A percentile compares a stretch with the other conserved stretches of the same genome.
Evolutionary conservation across 768 basidiomycete species (phyloP).

Genomic region (Terana coerulea): DNA sequence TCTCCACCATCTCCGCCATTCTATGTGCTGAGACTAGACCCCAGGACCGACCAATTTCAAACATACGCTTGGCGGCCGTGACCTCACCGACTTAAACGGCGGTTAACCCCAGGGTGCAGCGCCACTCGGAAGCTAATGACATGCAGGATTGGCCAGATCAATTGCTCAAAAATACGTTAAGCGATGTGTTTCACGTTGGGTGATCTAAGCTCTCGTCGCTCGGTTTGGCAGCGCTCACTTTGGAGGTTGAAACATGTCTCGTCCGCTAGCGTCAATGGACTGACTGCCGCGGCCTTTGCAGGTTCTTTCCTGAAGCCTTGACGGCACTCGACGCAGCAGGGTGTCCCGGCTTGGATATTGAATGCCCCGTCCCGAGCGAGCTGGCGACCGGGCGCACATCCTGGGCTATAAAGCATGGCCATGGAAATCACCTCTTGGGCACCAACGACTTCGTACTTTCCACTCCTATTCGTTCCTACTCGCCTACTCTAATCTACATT

Average conservation of each 20-base stretch:
- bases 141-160: constrained; percentile 8
- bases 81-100: background rate
- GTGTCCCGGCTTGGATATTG: background rate
- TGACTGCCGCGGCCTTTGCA: background rate
- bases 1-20: too few species aligned
- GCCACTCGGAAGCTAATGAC: constrained; percentile 11
- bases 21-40: background rate
- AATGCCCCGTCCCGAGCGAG: constrained; percentile 5
- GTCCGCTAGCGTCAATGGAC: constrained; percentile 8
- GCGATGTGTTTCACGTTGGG: constrained; percentile 14
- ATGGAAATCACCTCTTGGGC: background rate
- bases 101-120: background rate
- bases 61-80: background rate
- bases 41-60: constrained; percentile 4
- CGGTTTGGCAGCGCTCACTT: constrained; percentile 3
- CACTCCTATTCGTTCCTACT: background rate
- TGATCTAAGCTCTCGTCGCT: constrained; percentile 12
- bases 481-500: background rate
- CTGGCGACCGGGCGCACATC: background rate
- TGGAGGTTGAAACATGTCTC: constrained; percentile 9
- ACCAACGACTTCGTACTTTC: background rate
- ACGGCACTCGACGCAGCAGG: background rate
- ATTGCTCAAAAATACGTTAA: constrained; percentile 8
- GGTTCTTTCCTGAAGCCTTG: background rate
- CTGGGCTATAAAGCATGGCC: background rate